phyloP scores from a whole-genome alignment of 228 moss, liverwort and hornwort species.

The Sphagnum magellanicum region DNA sequence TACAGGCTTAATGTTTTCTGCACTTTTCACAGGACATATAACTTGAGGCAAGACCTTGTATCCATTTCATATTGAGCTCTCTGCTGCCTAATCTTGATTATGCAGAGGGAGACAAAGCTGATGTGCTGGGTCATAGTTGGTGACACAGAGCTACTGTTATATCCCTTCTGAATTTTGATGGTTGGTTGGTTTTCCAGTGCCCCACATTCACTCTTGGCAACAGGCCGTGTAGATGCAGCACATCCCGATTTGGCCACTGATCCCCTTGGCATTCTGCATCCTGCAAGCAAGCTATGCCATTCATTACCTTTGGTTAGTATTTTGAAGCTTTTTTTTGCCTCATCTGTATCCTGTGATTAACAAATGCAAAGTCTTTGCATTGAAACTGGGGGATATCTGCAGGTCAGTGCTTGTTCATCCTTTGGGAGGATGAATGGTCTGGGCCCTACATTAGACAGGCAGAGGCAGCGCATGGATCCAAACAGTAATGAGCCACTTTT shows the following conservation, averaged over 20 bases:
- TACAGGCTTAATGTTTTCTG: too few relatives aligned
- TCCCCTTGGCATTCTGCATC: slow-evolving; percentile 94
- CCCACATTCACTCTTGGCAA: slow-evolving; percentile 80
- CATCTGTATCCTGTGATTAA: too few relatives aligned
- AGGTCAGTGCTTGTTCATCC: slow-evolving; percentile 86
- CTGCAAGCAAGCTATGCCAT: slow-evolving; percentile 90
- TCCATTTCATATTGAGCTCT: too few relatives aligned
- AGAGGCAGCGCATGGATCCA: slow-evolving; percentile 81
- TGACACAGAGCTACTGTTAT: too few relatives aligned
- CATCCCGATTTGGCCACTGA: slow-evolving; percentile 94
- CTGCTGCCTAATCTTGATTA: too few relatives aligned
- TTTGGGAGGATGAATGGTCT: slow-evolving; percentile 78
- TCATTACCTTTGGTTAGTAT: slow-evolving; percentile 73
- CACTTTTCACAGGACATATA: too few relatives aligned
- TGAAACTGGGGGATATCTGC: slow-evolving; percentile 6
- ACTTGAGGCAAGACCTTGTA: too few relatives aligned
- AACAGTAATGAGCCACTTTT: slow-evolving; percentile 82
- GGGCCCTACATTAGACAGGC: slow-evolving; percentile 53
- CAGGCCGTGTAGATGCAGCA: slow-evolving; percentile 79
- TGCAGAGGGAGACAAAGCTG: too few relatives aligned
- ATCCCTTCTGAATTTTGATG: not conserved
- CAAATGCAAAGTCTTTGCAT: too few relatives aligned
- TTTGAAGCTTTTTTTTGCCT: not conserved
- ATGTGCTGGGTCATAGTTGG: too few relatives aligned
- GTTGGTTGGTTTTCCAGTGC: slow-evolving; percentile 50